Percentiles rank a stretch among this genome's conserved stretches.
Evolutionary conservation across 768 basidiomycete species (phyloP).

Genomic region (Auricularia sp.): DNA sequence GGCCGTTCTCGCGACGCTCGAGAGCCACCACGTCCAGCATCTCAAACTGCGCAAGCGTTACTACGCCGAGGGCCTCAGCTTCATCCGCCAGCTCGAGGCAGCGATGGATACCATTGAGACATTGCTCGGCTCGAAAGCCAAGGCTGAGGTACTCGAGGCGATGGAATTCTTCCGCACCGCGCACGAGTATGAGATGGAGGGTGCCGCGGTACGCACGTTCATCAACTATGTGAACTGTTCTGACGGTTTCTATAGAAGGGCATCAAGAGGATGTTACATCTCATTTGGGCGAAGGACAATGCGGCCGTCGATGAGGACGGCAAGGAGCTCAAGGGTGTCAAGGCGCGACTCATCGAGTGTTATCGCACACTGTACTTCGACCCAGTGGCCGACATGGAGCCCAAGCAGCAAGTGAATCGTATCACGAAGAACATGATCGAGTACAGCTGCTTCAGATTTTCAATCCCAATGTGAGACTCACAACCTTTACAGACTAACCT

Average conservation of each 20-base stretch:
- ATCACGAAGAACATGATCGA: conserved; percentile 97
- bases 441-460: conserved; percentile 33
- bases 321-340: conserved; percentile 78
- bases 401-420: conserved; percentile 80
- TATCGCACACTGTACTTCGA: conserved; percentile 88
- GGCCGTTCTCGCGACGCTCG: conserved; percentile 56
- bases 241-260: conserved; percentile 46
- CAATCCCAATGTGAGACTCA: neutral
- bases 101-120: conserved; percentile 66
- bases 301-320: conserved; percentile 65
- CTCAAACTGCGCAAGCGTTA: conserved; percentile 75
- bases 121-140: conserved; percentile 78
- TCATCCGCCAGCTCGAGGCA: conserved; percentile 60
- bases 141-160: conserved; percentile 71
- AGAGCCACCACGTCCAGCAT: conserved; percentile 54
- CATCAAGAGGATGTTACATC: conserved; percentile 91
- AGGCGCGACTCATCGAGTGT: conserved; percentile 78
- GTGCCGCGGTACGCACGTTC: conserved; percentile 42
- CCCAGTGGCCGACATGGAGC: conserved; percentile 55
- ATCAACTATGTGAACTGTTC: conserved; percentile 20
- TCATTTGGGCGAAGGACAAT: conserved; percentile 96
- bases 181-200: conserved; percentile 69
- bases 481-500: conserved; percentile 56
- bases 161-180: conserved; percentile 86
- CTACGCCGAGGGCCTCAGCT: conserved; percentile 73